Percentiles rank a stretch among this genome's conserved stretches.
Evolutionary conservation across 305 asterid genomes (phyloP).

Genomic region (Fraxinus angustifolia): DNA sequence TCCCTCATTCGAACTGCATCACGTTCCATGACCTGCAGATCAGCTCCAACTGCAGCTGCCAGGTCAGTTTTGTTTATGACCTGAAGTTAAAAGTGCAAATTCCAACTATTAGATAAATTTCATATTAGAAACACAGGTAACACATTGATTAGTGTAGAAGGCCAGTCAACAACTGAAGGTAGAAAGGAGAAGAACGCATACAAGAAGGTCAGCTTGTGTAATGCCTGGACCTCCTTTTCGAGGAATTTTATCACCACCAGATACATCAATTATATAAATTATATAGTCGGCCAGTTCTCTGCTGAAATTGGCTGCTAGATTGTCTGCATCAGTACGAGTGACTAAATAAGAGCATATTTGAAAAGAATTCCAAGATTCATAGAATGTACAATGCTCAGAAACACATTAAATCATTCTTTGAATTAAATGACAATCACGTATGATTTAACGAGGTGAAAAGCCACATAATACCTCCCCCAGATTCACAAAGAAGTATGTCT

Average conservation of each 20-base stretch:
- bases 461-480: conserved; percentile 73
- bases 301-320: conserved; percentile 95
- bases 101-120: background rate
- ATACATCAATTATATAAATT: conserved; percentile 85
- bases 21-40: conserved; percentile 87
- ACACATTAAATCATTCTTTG: background rate
- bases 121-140: background rate
- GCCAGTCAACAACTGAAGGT: background rate
- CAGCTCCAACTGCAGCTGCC: conserved; percentile 89
- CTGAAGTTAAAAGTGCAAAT: conserved; percentile 30
- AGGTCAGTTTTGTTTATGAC: conserved; percentile 93
- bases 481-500: conserved; percentile 91
- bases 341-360: conserved; percentile 11
- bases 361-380: background rate
- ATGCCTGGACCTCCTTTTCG: conserved; percentile 99
- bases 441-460: background rate
- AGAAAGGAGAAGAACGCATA: conserved; percentile 28
- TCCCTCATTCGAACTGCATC: conserved; percentile 94
- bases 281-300: conserved; percentile 92
- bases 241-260: conserved; percentile 94
- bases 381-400: background rate
- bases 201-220: conserved; percentile 96
- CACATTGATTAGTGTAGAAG: background rate
- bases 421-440: background rate
- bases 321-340: conserved; percentile 44